phyloP scores from a whole-genome alignment of 2,329 filamentous ascomycete species.

The Pleochaeta shiraiana region DNA sequence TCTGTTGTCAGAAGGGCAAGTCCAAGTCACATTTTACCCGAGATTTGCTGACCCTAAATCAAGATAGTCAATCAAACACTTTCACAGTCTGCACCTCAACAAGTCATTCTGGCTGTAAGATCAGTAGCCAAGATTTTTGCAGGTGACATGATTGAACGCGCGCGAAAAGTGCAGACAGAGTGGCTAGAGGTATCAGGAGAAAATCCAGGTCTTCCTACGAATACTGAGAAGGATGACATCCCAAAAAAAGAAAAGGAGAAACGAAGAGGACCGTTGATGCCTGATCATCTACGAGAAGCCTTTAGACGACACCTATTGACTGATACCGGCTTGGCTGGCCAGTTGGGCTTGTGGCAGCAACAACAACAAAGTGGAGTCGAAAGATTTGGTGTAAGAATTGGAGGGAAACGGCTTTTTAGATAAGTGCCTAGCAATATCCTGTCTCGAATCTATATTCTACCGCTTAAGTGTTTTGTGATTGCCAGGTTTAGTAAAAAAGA shows the following conservation, averaged over 20 bases:
- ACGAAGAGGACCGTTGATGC: constrained; percentile 37
- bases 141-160: constrained; percentile 52
- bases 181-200: constrained; percentile 39
- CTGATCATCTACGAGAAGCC: constrained; percentile 56
- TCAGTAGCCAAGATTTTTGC: constrained; percentile 58
- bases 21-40: constrained; percentile 4
- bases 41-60: neutral
- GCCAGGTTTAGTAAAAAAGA: too few relatives aligned
- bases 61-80: constrained; percentile 61
- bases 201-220: constrained; percentile 30
- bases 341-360: constrained; percentile 36
- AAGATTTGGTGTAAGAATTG: constrained; percentile 24
- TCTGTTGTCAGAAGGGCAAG: constrained; percentile 44
- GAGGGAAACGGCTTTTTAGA: constrained; percentile 17
- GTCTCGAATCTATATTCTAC: too few relatives aligned
- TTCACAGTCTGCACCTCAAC: constrained; percentile 53
- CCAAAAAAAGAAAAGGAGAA: constrained; percentile 18
- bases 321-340: constrained; percentile 35
- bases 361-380: constrained; percentile 38
- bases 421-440: too few relatives aligned
- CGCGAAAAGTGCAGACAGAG: constrained; percentile 47
- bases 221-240: constrained; percentile 16
- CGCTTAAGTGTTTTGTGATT: too few relatives aligned
- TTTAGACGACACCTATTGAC: constrained; percentile 42
- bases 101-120: constrained; percentile 53